Percentiles rank a stretch among this genome's conserved stretches.
Evolutionary conservation across 2,329 filamentous ascomycete species (phyloP).

Genomic region (Cladosporium sp.): DNA sequence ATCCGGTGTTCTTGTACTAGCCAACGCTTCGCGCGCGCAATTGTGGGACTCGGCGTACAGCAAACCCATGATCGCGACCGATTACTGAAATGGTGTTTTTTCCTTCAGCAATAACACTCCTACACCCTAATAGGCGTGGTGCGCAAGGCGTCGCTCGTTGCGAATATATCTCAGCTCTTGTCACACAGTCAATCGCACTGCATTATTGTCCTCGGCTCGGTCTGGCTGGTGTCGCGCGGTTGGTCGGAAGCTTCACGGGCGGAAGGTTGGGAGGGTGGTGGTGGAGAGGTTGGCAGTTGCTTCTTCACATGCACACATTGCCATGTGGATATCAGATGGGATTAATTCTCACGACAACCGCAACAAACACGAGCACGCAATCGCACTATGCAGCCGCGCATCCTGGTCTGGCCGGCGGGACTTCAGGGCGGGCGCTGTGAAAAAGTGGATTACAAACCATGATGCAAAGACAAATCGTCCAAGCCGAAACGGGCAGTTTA

Average conservation of each 20-base stretch:
- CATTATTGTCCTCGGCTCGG: constrained; percentile 5
- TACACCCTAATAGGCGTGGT: not conserved
- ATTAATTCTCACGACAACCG: not conserved
- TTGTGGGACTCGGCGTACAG: constrained; percentile 13
- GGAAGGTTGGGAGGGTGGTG: not conserved
- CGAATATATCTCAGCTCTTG: not conserved
- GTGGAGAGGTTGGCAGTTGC: not conserved
- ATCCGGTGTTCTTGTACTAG: not conserved
- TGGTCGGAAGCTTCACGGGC: constrained; percentile 12
- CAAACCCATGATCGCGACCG: constrained; percentile 13
- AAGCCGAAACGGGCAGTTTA: constrained; percentile 7
- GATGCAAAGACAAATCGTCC: constrained; percentile 18
- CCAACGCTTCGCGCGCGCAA: not conserved
- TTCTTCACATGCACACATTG: constrained; percentile 17
- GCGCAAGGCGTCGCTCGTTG: not conserved
- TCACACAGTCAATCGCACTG: not conserved
- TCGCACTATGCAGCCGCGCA: constrained; percentile 16
- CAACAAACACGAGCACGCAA: constrained; percentile 20
- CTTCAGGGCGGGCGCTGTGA: constrained; percentile 11
- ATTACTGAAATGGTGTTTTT: not conserved
- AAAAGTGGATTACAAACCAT: constrained; percentile 24
- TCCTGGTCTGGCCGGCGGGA: constrained; percentile 12
- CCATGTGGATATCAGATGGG: constrained; percentile 6
- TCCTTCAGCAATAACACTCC: not conserved
- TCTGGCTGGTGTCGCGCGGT: not conserved